Percentiles rank a stretch among this genome's conserved stretches.
Evolutionary conservation across 257 asterid species (phyloP).

Genomic region (Coffea canephora): DNA sequence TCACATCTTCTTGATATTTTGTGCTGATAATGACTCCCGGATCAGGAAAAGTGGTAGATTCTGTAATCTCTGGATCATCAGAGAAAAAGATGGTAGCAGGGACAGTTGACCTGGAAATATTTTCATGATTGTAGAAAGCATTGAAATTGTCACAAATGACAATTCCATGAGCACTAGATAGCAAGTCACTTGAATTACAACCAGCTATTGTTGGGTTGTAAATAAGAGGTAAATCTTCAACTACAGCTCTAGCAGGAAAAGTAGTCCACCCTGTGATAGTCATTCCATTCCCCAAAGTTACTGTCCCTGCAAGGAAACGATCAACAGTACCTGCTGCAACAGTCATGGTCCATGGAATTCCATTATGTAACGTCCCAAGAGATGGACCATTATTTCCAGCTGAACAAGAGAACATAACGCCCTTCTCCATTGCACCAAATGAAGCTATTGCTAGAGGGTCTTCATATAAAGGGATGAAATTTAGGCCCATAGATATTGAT

Average conservation of each 20-base stretch:
- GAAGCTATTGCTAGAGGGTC: slow-evolving; percentile 17
- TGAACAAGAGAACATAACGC: slow-evolving; percentile 17
- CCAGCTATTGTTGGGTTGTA: not conserved
- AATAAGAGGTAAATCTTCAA: not conserved
- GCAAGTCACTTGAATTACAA: slow-evolving; percentile 8
- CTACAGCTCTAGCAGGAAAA: not conserved
- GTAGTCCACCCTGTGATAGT: slow-evolving; percentile 8
- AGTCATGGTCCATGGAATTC: slow-evolving; percentile 21
- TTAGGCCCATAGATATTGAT: slow-evolving; percentile 17
- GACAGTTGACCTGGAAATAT: not conserved
- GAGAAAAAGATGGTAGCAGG: slow-evolving; percentile 18
- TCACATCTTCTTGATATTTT: slow-evolving; percentile 7
- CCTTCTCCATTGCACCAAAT: slow-evolving; percentile 27
- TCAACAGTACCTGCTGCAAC: slow-evolving; percentile 21
- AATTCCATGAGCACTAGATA: not conserved
- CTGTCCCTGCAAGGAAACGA: slow-evolving; percentile 13
- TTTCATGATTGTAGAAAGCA: not conserved
- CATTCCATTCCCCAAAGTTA: slow-evolving; percentile 17
- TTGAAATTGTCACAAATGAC: not conserved
- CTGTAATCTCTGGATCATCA: not conserved
- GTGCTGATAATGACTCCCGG: slow-evolving; percentile 15
- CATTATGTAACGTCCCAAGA: slow-evolving; percentile 10
- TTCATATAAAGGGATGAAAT: not conserved
- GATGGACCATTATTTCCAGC: slow-evolving; percentile 20
- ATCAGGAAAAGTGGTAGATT: not conserved